Evolutionary conservation across 768 basidiomycete species (phyloP).

Genomic region (Rhodotorula kratochvilovae): DNA sequence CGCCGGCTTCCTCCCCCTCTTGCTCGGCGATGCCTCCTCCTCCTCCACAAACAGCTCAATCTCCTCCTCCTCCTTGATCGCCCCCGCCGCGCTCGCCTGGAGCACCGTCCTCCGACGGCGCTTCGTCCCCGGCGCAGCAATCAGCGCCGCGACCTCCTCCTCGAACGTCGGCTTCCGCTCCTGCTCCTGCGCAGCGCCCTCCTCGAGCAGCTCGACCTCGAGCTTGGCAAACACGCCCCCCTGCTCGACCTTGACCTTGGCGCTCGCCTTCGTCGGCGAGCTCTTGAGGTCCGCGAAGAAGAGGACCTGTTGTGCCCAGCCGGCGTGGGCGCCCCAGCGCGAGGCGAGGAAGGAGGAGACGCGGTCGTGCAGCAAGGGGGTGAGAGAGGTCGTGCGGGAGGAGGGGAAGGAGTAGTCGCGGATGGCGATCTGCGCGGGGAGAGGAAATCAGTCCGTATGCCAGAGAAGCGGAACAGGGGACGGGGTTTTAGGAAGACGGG

Average conservation of each 20-base stretch:
- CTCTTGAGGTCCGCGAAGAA: slow-evolving; percentile 40
- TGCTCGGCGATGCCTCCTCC: background rate
- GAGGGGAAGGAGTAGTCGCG: slow-evolving; percentile 43
- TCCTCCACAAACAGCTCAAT: background rate
- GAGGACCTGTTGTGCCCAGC: slow-evolving; percentile 68
- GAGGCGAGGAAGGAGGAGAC: slow-evolving; percentile 59
- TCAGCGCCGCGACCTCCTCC: slow-evolving; percentile 31
- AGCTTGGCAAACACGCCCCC: too few relatives aligned
- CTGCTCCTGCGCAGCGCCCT: background rate
- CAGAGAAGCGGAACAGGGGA: too few relatives aligned
- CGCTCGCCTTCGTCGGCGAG: slow-evolving; percentile 5
- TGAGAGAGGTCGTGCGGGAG: slow-evolving; percentile 59
- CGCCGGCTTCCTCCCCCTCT: background rate
- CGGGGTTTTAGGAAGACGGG: too few relatives aligned
- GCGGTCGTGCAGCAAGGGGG: slow-evolving; percentile 69
- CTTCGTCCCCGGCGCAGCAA: slow-evolving; percentile 22
- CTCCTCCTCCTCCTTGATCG: background rate
- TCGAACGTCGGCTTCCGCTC: slow-evolving; percentile 31
- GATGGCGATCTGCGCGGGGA: slow-evolving; percentile 37
- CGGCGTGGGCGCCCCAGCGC: slow-evolving; percentile 79
- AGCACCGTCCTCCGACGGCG: slow-evolving; percentile 9
- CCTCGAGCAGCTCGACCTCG: slow-evolving; percentile 9
- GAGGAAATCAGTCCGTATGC: too few relatives aligned
- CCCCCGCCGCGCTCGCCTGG: background rate
- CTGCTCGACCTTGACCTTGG: too few relatives aligned